These are phyloP conservation scores for Dipodascopsis uninucleata DNA, from an alignment of 805 yeast genomes.

Conservation along the genomic window DNA sequence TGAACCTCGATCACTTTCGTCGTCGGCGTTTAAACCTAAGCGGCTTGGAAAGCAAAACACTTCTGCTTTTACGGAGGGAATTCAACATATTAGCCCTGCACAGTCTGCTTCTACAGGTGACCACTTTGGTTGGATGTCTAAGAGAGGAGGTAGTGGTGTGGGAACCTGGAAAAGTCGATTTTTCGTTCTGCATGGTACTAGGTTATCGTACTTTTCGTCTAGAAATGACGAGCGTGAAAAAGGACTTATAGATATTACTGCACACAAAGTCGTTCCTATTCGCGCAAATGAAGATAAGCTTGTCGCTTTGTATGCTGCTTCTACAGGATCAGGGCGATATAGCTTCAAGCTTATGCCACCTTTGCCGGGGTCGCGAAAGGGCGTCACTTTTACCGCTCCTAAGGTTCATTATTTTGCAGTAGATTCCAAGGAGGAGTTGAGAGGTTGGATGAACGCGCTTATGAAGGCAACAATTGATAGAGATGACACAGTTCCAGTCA, in stretches of 20 bases:
- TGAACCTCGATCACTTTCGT: conserved; percentile 53
- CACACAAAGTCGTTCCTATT: conserved; percentile 85
- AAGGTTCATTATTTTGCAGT: conserved; percentile 95
- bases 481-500: conserved; percentile 86
- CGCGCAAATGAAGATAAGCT: conserved; percentile 75
- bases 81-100: conserved; percentile 66
- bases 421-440: conserved; percentile 84
- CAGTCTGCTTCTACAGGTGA: conserved; percentile 74
- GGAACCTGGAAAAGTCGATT: conserved; percentile 88
- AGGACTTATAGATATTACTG: conserved; percentile 92
- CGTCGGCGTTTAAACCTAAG: conserved; percentile 42
- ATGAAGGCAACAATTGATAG: conserved; percentile 95
- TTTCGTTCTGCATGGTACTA: conserved; percentile 74
- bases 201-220: conserved; percentile 81
- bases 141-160: conserved; percentile 76
- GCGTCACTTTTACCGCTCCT: conserved; percentile 93
- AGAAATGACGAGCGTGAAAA: conserved; percentile 78
- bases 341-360: conserved; percentile 95
- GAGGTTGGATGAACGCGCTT: conserved; percentile 90
- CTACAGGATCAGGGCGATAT: conserved; percentile 89
- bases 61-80: conserved; percentile 65
- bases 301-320: conserved; percentile 83
- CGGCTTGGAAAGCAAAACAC: conserved; percentile 39
- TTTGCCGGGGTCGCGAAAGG: conserved; percentile 93
- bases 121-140: conserved; percentile 93